A percentile compares a stretch with the other conserved stretches of the same genome.
phyloP scores from a whole-genome alignment of 371 early-diverging fungal species.

The Rhizopus sp. region DNA sequence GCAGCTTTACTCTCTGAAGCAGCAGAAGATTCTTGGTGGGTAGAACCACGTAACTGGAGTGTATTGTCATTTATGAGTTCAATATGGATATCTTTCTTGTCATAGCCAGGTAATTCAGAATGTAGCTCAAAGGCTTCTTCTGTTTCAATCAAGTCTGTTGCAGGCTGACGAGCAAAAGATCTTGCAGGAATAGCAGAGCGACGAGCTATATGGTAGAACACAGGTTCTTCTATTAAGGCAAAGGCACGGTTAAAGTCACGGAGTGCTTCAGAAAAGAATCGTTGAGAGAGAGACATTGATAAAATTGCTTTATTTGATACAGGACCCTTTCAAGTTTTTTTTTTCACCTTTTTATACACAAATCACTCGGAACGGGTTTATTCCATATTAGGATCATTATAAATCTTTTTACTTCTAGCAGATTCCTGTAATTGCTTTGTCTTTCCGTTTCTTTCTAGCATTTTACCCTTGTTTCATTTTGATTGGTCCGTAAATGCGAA shows the following conservation, averaged over 20 bases:
- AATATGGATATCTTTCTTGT: constrained; percentile 25
- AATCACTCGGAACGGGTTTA: too few species aligned
- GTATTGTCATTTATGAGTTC: constrained; percentile 24
- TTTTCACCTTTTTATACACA: too few species aligned
- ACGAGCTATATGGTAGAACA: constrained; percentile 25
- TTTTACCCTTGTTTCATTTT: too few species aligned
- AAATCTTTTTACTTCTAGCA: too few species aligned
- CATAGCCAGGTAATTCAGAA: constrained; percentile 27
- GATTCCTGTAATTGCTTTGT: too few species aligned
- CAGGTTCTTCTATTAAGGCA: constrained; percentile 39
- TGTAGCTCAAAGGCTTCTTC: constrained; percentile 22
- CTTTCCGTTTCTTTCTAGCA: too few species aligned
- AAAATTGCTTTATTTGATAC: too few species aligned
- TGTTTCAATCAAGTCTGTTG: constrained; percentile 26
- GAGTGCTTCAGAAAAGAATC: constrained; percentile 36
- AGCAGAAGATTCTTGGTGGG: background rate
- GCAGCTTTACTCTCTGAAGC: constrained; percentile 2
- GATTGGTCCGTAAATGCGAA: too few species aligned
- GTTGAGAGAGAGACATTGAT: constrained; percentile 30
- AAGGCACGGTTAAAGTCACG: constrained; percentile 44
- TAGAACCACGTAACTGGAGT: constrained; percentile 19
- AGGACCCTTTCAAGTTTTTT: too few species aligned
- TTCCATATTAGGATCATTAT: too few species aligned
- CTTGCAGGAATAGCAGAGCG: constrained; percentile 5
- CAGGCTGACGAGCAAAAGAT: constrained; percentile 6